phyloP scores from a whole-genome alignment of 1,139 yeast genomes.

The Kodamaea ohmeri region DNA sequence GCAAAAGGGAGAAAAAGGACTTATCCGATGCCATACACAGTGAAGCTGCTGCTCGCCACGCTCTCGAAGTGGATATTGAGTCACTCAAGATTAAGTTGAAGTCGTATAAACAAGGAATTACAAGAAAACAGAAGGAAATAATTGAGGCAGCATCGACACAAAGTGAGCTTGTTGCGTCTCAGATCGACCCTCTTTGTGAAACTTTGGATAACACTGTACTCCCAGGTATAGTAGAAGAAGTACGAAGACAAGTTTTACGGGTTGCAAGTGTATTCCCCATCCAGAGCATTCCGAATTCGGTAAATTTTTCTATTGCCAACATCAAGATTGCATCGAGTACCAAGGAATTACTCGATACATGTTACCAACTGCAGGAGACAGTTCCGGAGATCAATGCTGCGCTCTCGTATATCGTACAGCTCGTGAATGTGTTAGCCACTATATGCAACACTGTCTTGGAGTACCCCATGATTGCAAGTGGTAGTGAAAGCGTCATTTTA shows the following conservation, averaged over 20 bases:
- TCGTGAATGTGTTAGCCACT: conserved; percentile 24
- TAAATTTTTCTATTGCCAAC: conserved; percentile 33
- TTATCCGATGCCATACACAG: conserved; percentile 21
- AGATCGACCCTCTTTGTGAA: conserved; percentile 29
- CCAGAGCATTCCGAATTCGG: conserved; percentile 22
- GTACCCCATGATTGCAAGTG: conserved; percentile 27
- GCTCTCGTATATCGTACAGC: conserved; percentile 29
- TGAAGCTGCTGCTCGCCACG: conserved; percentile 28
- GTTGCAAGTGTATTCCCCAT: conserved; percentile 30
- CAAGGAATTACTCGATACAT: conserved; percentile 28
- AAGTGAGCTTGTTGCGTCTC: conserved; percentile 29
- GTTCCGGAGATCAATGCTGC: conserved; percentile 34
- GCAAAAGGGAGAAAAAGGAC: conserved; percentile 6
- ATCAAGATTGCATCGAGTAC: conserved; percentile 37
- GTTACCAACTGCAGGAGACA: conserved; percentile 27
- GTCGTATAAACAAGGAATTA: conserved; percentile 19
- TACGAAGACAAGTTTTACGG: conserved; percentile 20
- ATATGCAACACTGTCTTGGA: conserved; percentile 28
- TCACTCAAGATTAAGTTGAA: conserved; percentile 25
- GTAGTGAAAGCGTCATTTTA: conserved; percentile 24
- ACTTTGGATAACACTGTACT: conserved; percentile 20
- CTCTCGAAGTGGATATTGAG: conserved; percentile 26
- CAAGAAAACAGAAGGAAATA: conserved; percentile 19
- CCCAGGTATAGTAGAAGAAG: conserved; percentile 22
- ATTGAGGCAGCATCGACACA: conserved; percentile 22